Base-by-base conservation (phyloP, 768 basidiomycete species). In the Lentinula raphanica region DNA sequence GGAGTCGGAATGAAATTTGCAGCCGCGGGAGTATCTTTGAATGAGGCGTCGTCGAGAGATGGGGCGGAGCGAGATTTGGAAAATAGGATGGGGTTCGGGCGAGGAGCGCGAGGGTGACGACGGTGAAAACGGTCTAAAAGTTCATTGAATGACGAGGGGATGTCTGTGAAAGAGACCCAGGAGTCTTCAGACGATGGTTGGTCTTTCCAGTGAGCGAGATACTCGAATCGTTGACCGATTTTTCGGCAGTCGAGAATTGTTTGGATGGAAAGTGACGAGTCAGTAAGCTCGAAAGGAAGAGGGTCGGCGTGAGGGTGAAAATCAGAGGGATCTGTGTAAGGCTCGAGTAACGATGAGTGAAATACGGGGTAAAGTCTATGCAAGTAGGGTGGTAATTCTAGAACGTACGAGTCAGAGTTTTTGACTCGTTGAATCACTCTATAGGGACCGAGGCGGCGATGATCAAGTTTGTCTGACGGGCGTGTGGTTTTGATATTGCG, bases 351-450 rank as follows among this genome's bases (percentile, higher is more conserved):
- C 9, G 64, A 65, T n/a, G 65, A 61, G 49, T 71, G 58, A 58
- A 71, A 71, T 5, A 70, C 65, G 13, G 65, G 67, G 21, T 70
- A 66, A 4, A 71, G 58, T 5, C 40, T 50, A 5, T 60, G 60
- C 5, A 71, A 31, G n/a, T 59, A 61, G 0, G 57, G 32, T 1
- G 69, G 67, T 5, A 69, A 64, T 1, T 39, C 8, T 17, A 71
- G 62, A 0, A 39, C 35, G 45, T 65, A 68, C 2, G 63, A 13
- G 12, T 58, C 60, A 11, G 60, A 56, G 17, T 42, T 19, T 19
- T 59, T 44, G 5, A 62, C 35, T 23, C 55, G 54, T 6, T 35
- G 40, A 15, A 61, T 25, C 8, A 65, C 44, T 2, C 12, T 49
- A 17, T 50, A 67, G 12, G 67, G 67, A 2, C 63, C 61, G 12